A percentile compares a stretch with the other conserved stretches of the same genome.
Conservation (phyloP, 2,329 filamentous ascomycete genomes). For the Colletotrichum lentis region DNA sequence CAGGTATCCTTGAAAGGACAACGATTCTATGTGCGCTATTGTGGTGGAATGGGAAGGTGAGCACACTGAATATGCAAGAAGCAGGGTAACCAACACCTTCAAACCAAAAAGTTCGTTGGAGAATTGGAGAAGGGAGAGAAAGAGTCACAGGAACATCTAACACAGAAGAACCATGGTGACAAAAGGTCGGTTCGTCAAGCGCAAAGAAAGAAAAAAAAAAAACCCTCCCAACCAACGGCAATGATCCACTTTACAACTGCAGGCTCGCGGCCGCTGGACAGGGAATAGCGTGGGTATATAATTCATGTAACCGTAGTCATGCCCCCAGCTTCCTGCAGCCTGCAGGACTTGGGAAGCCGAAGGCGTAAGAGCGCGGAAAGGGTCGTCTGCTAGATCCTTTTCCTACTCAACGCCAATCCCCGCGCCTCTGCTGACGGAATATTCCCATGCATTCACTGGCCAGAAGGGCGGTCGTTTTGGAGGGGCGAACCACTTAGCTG, state of each 20-base stretch:
- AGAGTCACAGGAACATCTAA: slow-evolving; percentile 35
- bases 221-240: slow-evolving; percentile 23
- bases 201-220: slow-evolving; percentile 14
- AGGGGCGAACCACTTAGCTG: slow-evolving; percentile 9
- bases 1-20: slow-evolving; percentile 1
- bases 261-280: slow-evolving; percentile 33
- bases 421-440: slow-evolving; percentile 27
- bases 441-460: slow-evolving; percentile 15
- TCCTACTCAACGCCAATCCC: slow-evolving; percentile 17
- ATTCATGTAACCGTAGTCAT: slow-evolving; percentile 33
- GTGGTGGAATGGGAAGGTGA: background rate
- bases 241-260: slow-evolving; percentile 34
- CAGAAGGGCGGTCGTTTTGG: slow-evolving; percentile 1
- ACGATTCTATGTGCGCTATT: background rate
- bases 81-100: slow-evolving; percentile 14
- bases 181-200: slow-evolving; percentile 31
- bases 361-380: background rate
- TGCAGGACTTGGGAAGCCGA: slow-evolving; percentile 20
- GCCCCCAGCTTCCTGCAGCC: slow-evolving; percentile 29
- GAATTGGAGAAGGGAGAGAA: slow-evolving; percentile 8
- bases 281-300: slow-evolving; percentile 32
- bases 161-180: background rate
- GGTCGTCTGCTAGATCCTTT: background rate
- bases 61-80: background rate
- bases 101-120: slow-evolving; percentile 26